Percentiles rank a stretch among this genome's conserved stretches.
Evolutionary conservation across 768 basidiomycete genomes (phyloP).

Genomic region (Lentinula lateritia): DNA sequence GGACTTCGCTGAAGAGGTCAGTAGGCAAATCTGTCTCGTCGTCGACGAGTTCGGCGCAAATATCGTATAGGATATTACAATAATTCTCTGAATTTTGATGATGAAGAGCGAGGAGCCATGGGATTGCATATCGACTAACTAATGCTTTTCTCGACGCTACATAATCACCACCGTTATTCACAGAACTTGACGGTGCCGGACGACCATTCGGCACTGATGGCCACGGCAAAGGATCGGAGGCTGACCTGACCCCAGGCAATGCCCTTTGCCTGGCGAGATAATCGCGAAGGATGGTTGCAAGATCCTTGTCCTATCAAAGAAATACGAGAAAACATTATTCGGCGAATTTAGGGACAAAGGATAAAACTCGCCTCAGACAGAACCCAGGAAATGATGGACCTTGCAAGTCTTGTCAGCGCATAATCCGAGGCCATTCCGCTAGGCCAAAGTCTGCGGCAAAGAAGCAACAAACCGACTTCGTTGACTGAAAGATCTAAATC

Average conservation of each 20-base stretch:
- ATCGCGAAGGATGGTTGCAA: slow-evolving; percentile 63
- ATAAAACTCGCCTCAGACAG: slow-evolving; percentile 51
- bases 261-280: slow-evolving; percentile 52
- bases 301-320: slow-evolving; percentile 49
- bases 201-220: slow-evolving; percentile 36
- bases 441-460: slow-evolving; percentile 71
- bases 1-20: slow-evolving; percentile 9
- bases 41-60: slow-evolving; percentile 40
- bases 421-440: slow-evolving; percentile 70
- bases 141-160: slow-evolving; percentile 53
- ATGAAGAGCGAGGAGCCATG: slow-evolving; percentile 70
- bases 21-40: neutral
- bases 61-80: slow-evolving; percentile 44
- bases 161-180: slow-evolving; percentile 67
- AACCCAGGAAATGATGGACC: slow-evolving; percentile 62
- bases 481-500: slow-evolving; percentile 71
- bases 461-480: slow-evolving; percentile 65
- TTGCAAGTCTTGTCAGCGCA: slow-evolving; percentile 55
- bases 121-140: slow-evolving; percentile 47
- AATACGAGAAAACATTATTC: neutral
- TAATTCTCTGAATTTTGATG: slow-evolving; percentile 53
- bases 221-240: slow-evolving; percentile 46
- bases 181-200: slow-evolving; percentile 29
- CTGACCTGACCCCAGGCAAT: slow-evolving; percentile 60
- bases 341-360: neutral